phyloP scores from a whole-genome alignment of 352 stramenopile genomes.

The Pythium volutum region DNA sequence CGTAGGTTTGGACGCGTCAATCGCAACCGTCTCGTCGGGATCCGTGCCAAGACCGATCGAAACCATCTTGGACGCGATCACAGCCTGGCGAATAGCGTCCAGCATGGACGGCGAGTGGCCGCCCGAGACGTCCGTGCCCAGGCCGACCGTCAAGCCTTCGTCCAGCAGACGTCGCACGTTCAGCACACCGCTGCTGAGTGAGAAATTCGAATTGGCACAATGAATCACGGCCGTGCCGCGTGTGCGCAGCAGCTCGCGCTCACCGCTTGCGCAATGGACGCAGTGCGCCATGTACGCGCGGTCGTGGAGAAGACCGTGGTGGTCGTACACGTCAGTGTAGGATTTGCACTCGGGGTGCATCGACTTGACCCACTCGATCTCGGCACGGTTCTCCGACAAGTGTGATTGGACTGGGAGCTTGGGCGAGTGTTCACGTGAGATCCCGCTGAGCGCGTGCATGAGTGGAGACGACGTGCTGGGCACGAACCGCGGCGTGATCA shows the following conservation, averaged over 20 bases:
- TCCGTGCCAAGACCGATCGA: conserved; percentile 62
- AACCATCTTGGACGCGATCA: conserved; percentile 88
- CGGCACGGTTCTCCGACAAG: conserved; percentile 85
- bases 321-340: conserved; percentile 82
- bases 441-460: conserved; percentile 72
- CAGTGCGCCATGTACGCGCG: conserved; percentile 94
- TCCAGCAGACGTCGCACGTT: conserved; percentile 74
- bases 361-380: conserved; percentile 84
- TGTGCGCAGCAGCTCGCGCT: conserved; percentile 67
- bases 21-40: conserved; percentile 18
- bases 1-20: conserved; percentile 1
- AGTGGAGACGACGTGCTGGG: conserved; percentile 83
- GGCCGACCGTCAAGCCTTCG: conserved; percentile 86
- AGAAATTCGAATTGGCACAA: conserved; percentile 95
- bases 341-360: conserved; percentile 79
- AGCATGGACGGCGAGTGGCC: conserved; percentile 95
- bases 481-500: conserved; percentile 94
- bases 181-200: conserved; percentile 84
- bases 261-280: conserved; percentile 78
- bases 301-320: conserved; percentile 86
- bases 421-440: conserved; percentile 76
- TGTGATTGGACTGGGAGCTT: conserved; percentile 90
- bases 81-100: conserved; percentile 85
- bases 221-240: conserved; percentile 87
- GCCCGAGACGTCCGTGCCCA: conserved; percentile 94